Base-by-base conservation (phyloP, 495 filamentous ascomycete genomes). In the Tuber calosporum region DNA sequence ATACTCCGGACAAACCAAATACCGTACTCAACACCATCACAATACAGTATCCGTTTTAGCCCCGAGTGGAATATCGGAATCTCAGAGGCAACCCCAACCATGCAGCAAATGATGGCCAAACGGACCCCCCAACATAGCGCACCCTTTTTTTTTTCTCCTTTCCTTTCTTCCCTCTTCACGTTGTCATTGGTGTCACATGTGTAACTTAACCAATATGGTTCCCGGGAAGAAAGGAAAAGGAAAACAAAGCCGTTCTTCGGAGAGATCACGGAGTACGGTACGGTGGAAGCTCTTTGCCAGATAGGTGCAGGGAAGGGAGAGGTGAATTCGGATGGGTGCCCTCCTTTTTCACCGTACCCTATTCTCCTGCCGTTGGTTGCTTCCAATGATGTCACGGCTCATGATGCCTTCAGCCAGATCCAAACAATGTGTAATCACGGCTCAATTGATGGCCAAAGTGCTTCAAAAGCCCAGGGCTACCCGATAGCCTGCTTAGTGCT, bases 301-400 rank as follows among this genome's bases (percentile, higher is more conserved):
- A 58, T 58, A 30, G 53, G 4, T 30, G n/a, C n/a, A 30, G 53
- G 53, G 53, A 58, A 58, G 53, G 11, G 1, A n/a, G 53, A 22
- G n/a, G n/a, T 58, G 53, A 58, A 30, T 58, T 58, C 53, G 53
- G 53, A 58, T 58, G 53, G 53, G 53, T n/a, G n/a, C n/a, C 53
- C 53, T 58, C 1, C 48, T 15, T 58, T 58, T 30, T n/a, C n/a
- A n/a, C n/a, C n/a, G 53, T 58, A 13, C 53, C 9, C 53, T 34
- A 15, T 34, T 30, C 26, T 62, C 17, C 53, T n/a, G 13, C 13
- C 53, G 11, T 17, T 17, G 53, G 26, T 5, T 30, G 53, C 34
- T 62, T 62, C 53, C 4, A 34, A 34, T 62, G 53, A 62, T 62
- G 53, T 62, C 53, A 62, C 53, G 3, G 11, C 53, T 30, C 53